Base-by-base conservation (phyloP, 371 early-diverging fungal species). In the Blakeslea trispora region DNA sequence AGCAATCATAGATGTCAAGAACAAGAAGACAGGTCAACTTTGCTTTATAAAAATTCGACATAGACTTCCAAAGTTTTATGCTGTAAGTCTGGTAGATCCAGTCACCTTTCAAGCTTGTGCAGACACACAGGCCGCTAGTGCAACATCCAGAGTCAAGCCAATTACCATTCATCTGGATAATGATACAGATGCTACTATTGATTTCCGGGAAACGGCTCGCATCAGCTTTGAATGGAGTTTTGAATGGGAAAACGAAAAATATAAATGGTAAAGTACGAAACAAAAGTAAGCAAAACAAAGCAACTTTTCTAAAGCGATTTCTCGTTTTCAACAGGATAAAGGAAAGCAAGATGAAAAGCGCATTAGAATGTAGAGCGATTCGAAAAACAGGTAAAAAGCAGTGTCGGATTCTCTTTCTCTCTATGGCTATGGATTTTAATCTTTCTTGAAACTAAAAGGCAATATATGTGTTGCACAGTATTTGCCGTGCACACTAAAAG, bases 191-290 rank as follows among this genome's bases (percentile, higher is more conserved):
- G 45, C 23, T 1, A 42, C 53, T 7, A 60, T 69, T 17, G 55
- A 65, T 10, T 47, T 75, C 2, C 53, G 61, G 5, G 74, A 72
- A 10, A 61, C 74, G 3, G 61, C 72, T 42, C 55, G 58, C 10
- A 52, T 77, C 31, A 69, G 74, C 5, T 74, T 77, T 47, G 78
- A 77, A 59, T 77, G 78, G 78, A 53, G 39, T 13, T 77, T 77
- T 68, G 60, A 66, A 45, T 77, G 78, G 78, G 69, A 74, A 61
- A 63, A 61, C 23, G 63, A 77, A 23, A 64, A 61, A 45, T 70
- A 68, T 37, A 63, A 54, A 55, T 77, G 78, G 78, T 77, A 70
- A 34, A 19, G n/a, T 5, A 24, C 39, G 18, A 31, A 14, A 22
- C 42, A 22, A 19, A 48, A 9, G 50, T 17, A 28, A 7, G 47